Evolutionary conservation across 805 yeast genomes (phyloP), one percentile per base, ranked within the genome.

Genomic region (Candida odintsovae): DNA sequence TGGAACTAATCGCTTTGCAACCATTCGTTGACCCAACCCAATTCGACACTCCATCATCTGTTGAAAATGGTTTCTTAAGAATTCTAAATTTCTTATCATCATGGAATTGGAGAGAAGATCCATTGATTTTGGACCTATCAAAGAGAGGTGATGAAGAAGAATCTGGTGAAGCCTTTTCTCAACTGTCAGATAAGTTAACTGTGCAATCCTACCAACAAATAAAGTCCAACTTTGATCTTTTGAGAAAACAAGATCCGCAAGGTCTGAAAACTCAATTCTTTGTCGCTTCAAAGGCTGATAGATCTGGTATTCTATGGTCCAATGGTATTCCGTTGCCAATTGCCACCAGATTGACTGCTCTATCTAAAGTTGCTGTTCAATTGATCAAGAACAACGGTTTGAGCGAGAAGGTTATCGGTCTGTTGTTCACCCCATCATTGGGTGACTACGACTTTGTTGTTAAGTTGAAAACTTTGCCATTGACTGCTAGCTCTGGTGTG

Each of bases 61-160:
- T 84, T 9, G 83, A 81, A 51, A 76, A 84, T 46, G 99, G 96
- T 6, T 89, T 94, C 61, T 68, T 87, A 48, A 82, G 94, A 49
- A 76, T 83, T 12, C 62, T 94, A 35, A 70, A 77, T 41, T 86
- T 84, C 57, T 63, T 94, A 40, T 75, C 95, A 22, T 67, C 67
- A 38, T 94, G 99, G 99, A 90, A 94, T 64, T 94, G 99, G 99
- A 84, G 79, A 56, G 95, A 86, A 51, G 89, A 84, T 41, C 85
- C 96, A 1, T 67, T 94, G 50, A 77, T 90, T 45, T 67, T 94
- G 50, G 97, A 94, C 58, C 67, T 88, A 54, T 80, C 83, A 13
- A 81, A 73, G 47, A 77, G 77, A 50, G 59, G 62, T 10, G 66
- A 64, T 18, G 63, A 66, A 45, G 67, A 70, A 8, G 71, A 66